Evolutionary conservation across 2,329 filamentous ascomycete genomes (phyloP), one percentile per base, ranked within the genome.

Genomic region (Botrytis paeoniae): DNA sequence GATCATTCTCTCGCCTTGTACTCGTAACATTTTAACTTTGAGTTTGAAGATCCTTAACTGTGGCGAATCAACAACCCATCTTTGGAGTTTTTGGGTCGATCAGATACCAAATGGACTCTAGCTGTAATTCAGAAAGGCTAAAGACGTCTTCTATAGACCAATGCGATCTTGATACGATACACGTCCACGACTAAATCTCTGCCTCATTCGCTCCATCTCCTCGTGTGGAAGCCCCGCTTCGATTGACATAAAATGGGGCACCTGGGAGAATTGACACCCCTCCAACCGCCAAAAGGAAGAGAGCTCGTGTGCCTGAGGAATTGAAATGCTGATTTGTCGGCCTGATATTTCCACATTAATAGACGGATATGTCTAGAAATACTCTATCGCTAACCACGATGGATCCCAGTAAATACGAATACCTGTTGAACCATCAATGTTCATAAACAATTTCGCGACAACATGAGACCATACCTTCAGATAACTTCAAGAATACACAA

Each of bases 31-130:
- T 41, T 14, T 25, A 35, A 69, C 22, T 51, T 9, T 43, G 25
- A 63, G 7, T n/a, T 41, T 59, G 69, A 65, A 71, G 69, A 71
- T 71, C 69, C 35, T 39, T 41, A 43, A 8, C 29, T 43, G 60
- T 71, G 60, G 69, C 69, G 60, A 72, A 68, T 68, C 62, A 61
- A 60, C 70, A 61, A 32, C 51, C 62, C 62, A 72, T 54, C 48
- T 61, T 39, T 37, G 10, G 29, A 32, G 25, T 18, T 71, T 45
- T 14, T 22, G 48, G 25, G 63, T 48, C 37, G 70, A 72, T 69
- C 70, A 51, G 12, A 69, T 72, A 60, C 39, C 48, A 10, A 66
- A 66, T 25, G 2, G 10, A 57, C 25, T 45, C 14, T 65, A 66
- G 61, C 54, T 43, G 37, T 29, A 45, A 7, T 39, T 65, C 43